Evolutionary conservation across 148 eudicot genomes (phyloP), one percentile per base, ranked within the genome.

Genomic region (Silene uniflora): DNA sequence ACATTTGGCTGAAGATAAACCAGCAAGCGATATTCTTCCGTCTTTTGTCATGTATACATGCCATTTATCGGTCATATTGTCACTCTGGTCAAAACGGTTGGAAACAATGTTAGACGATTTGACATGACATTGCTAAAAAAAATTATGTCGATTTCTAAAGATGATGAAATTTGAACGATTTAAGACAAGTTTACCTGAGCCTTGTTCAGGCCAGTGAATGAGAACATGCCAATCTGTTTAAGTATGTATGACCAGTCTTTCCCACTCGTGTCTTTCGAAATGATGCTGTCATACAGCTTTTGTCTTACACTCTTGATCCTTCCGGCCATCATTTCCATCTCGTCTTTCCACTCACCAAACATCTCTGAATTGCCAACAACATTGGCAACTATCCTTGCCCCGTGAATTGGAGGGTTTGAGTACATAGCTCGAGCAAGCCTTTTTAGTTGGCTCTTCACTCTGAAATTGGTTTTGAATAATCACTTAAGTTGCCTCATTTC

Each of bases 31-130:
- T 79, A 94, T 91, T 81, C 98, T 91, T 72, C 98, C 98, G 22
- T 94, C 98, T 81, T 94, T 94, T 25, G 97, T 92, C 98, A 94
- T 92, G 93, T 91, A 90, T 18, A 94, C 84, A 21, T 94, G 97
- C 98, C 98, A 94, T 82, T 94, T 94, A 69, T 85, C 73, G 12
- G 96, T 87, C 98, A 94, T 94, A 81, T 90, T 94, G 35, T 94
- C 98, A 55, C 96, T 92, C 98, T 94, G 87, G n/a, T 72, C 27
- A 76, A 61, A 56, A 23, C 46, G 60, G 13, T 1, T 10, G 21
- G 9, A 49, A 17, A 58, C 42, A 52, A 25, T 52, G 19, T 64
- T 42, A 75, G 18, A 75, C 12, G 0, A 58, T 25, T 52, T 55
- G 11, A 21, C 10, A 13, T 13, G 8, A 61, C 44, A 24, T 62